A percentile compares a stretch with the other conserved stretches of the same genome.
phyloP scores from a whole-genome alignment of 345 rosid species.

The Hypericum perforatum region DNA sequence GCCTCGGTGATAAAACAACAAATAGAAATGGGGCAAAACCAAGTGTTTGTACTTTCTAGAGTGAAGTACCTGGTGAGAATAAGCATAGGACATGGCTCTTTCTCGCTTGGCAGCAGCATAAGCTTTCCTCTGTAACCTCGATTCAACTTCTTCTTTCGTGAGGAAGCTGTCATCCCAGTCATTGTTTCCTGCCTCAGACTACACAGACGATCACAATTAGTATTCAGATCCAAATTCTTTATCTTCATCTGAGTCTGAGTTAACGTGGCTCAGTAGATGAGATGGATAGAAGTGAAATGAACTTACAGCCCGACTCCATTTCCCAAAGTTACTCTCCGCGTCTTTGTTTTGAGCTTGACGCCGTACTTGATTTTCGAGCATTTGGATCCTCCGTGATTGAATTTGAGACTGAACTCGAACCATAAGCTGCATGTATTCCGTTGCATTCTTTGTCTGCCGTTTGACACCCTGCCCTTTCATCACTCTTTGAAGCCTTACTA shows the following conservation, averaged over 20 bases:
- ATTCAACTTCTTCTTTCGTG: conserved; percentile 67
- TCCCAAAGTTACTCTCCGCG: conserved; percentile 42
- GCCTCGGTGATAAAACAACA: too few relatives aligned
- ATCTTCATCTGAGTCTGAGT: too few relatives aligned
- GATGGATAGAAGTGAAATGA: not conserved
- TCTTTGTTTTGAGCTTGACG: conserved; percentile 46
- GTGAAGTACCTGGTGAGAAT: conserved; percentile 66
- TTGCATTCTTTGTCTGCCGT: conserved; percentile 79
- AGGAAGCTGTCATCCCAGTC: conserved; percentile 82
- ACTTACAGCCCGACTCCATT: conserved; percentile 54
- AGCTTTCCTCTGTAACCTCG: conserved; percentile 62
- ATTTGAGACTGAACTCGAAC: conserved; percentile 94
- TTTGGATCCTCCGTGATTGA: conserved; percentile 85
- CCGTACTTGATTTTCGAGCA: conserved; percentile 72
- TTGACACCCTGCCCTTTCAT: conserved; percentile 80
- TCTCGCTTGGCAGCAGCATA: conserved; percentile 80
- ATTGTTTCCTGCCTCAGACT: conserved; percentile 41
- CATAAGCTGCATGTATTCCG: conserved; percentile 85
- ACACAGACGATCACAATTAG: too few relatives aligned
- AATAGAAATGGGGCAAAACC: not conserved
- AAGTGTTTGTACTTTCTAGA: not conserved
- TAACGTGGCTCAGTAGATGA: not conserved
- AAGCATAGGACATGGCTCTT: conserved; percentile 83
- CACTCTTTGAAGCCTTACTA: conserved; percentile 96
- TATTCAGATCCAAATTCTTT: not conserved